Base-by-base conservation (phyloP, 2,329 filamentous ascomycete genomes). In the Chaetothyriales sp. region DNA sequence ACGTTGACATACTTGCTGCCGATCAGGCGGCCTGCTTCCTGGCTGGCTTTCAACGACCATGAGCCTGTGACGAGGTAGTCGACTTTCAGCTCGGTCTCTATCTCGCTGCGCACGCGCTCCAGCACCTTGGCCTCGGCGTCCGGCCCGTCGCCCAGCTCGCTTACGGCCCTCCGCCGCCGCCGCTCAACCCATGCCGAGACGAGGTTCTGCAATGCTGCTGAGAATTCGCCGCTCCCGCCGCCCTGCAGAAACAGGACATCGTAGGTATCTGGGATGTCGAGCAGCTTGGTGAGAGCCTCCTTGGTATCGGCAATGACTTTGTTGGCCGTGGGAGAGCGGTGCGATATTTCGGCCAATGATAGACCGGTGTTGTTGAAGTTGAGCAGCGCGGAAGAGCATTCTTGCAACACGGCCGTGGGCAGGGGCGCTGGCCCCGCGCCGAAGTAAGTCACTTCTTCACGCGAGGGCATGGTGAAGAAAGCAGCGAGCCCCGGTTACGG, bases 31-130 rank as follows among this genome's bases (percentile, higher is more conserved):
- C 76, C 75, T 3, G 86, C 89, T 70, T 97, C 90, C 66, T 89
- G 83, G 37, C 81, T 83, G 10, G 89, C 89, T 71, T 97, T 95
- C 59, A 87, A 74, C 18, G 86, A 94, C 87, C 89, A 97, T 50
- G 83, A 81, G 50, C 90, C 90, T 2, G 90, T 95, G 50, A 95
- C 80, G 46, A 95, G 70, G 69, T 95, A 97, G 69, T 97, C 90
- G 44, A 94, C 67, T 71, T 83, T 85, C 60, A 95, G 72, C 54
- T 90, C 78, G 51, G 78, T 72, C 48, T 83, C 75, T 5, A 89
- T 77, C 50, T 81, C 76, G 61, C 80, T 78, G 55, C 77, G 74
- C 55, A 86, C 71, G 55, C 82, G 75, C 49, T 78, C 74, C 57
- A 83, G 70, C 37, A 74, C 68, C 43, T 70, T 72, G 58, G 62